These are phyloP conservation scores for Pythium sp. DNA, from an alignment of 352 stramenopile species.

Conservation along the genomic window DNA sequence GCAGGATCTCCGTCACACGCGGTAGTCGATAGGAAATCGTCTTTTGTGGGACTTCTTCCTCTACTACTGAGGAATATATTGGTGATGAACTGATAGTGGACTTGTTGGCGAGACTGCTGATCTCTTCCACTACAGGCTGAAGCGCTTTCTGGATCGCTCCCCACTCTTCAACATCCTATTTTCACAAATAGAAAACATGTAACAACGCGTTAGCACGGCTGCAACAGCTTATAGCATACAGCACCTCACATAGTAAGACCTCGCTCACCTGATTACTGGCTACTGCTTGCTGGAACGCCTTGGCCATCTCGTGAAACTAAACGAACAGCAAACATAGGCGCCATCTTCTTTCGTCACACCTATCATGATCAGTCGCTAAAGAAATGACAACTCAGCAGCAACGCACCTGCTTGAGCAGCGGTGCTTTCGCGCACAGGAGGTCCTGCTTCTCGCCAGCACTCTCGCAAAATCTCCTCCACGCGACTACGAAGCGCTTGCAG, in stretches of 20 bases:
- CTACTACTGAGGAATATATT: neutral
- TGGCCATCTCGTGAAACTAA: slow-evolving; percentile 13
- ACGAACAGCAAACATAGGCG: neutral
- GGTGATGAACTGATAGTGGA: neutral
- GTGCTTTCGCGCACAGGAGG: neutral
- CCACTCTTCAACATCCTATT: slow-evolving; percentile 20
- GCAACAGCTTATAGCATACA: neutral
- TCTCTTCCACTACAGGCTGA: slow-evolving; percentile 19
- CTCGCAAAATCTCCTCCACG: slow-evolving; percentile 46
- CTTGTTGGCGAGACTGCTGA: slow-evolving; percentile 17
- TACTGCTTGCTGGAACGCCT: neutral
- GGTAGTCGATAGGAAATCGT: slow-evolving; percentile 19
- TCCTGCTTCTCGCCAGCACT: neutral
- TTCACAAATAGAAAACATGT: neutral
- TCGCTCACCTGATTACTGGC: neutral
- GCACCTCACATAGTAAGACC: neutral
- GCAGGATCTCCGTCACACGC: slow-evolving; percentile 28
- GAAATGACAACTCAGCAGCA: neutral
- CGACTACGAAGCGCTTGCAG: slow-evolving; percentile 58
- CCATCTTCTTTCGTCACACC: neutral
- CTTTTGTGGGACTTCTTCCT: neutral
- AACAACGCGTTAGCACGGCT: neutral
- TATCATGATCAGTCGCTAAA: neutral
- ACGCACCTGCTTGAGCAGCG: slow-evolving; percentile 11
- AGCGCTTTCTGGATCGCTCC: slow-evolving; percentile 27